These are phyloP conservation scores for Naganishia cerealis DNA, from an alignment of 1,284 basidiomycete species.

Conservation along the genomic window DNA sequence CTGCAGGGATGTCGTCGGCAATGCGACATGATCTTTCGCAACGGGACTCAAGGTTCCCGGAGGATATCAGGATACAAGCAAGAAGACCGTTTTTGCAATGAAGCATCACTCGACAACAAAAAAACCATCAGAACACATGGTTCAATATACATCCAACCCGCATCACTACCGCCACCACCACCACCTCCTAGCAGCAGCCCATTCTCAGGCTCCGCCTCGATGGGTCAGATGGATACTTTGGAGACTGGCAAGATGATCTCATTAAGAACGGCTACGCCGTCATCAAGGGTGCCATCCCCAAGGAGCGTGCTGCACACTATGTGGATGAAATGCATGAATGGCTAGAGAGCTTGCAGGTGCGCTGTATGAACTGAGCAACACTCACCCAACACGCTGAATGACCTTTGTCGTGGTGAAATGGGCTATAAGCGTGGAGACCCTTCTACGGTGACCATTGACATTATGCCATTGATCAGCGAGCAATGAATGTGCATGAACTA, in stretches of 20 bases:
- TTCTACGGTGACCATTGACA: slow-evolving; percentile 47
- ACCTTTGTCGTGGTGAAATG: slow-evolving; percentile 30
- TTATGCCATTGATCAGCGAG: slow-evolving; percentile 46
- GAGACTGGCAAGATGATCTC: slow-evolving; percentile 19
- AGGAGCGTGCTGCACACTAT: slow-evolving; percentile 45
- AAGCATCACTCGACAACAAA: too few species aligned
- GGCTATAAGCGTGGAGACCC: slow-evolving; percentile 53
- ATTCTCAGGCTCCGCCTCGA: slow-evolving; percentile 12
- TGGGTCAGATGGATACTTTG: slow-evolving; percentile 12
- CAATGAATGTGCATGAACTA: slow-evolving; percentile 41
- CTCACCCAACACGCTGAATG: background rate
- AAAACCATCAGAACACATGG: too few species aligned
- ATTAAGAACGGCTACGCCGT: slow-evolving; percentile 45
- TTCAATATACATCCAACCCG: background rate
- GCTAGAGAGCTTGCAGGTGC: slow-evolving; percentile 44
- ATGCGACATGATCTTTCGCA: too few species aligned
- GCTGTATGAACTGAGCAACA: background rate
- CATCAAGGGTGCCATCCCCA: slow-evolving; percentile 46
- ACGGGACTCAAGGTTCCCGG: too few species aligned
- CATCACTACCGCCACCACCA: background rate
- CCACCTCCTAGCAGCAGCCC: background rate
- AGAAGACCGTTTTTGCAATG: too few species aligned
- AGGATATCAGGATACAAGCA: too few species aligned
- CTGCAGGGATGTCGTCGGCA: too few species aligned
- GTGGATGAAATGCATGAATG: slow-evolving; percentile 47